phyloP scores from a whole-genome alignment of 2,329 filamentous ascomycete genomes.

The Monilinia fructigena region DNA sequence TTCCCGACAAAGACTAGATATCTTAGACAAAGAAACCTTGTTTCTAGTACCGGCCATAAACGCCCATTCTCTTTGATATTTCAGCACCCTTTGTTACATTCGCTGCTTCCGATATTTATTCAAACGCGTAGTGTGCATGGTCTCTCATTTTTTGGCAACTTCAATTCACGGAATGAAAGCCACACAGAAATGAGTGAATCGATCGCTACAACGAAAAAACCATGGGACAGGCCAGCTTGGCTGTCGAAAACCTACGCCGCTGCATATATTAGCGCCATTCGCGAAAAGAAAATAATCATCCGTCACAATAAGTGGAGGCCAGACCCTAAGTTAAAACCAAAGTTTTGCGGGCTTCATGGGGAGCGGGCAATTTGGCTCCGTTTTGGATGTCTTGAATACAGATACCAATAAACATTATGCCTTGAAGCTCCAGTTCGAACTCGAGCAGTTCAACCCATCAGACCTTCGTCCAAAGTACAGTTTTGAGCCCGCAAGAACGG shows the following conservation, averaged over 20 bases:
- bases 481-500: background rate
- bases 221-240: background rate
- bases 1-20: too few relatives aligned
- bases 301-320: conserved; percentile 13
- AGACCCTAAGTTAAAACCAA: background rate
- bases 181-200: too few relatives aligned
- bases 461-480: background rate
- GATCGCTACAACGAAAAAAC: background rate
- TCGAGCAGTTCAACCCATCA: background rate
- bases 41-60: too few relatives aligned
- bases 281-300: background rate
- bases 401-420: conserved; percentile 2
- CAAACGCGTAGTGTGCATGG: too few relatives aligned
- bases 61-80: too few relatives aligned
- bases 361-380: background rate
- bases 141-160: too few relatives aligned
- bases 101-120: too few relatives aligned
- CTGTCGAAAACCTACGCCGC: background rate
- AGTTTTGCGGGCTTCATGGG: background rate
- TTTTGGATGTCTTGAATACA: background rate
- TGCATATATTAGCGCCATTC: background rate
- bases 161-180: too few relatives aligned
- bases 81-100: too few relatives aligned
- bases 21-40: too few relatives aligned
- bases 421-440: conserved; percentile 5